Percentiles rank a stretch among this genome's conserved stretches.
Conservation (phyloP, 805 yeast species). For the Suhomyces vadensis region DNA sequence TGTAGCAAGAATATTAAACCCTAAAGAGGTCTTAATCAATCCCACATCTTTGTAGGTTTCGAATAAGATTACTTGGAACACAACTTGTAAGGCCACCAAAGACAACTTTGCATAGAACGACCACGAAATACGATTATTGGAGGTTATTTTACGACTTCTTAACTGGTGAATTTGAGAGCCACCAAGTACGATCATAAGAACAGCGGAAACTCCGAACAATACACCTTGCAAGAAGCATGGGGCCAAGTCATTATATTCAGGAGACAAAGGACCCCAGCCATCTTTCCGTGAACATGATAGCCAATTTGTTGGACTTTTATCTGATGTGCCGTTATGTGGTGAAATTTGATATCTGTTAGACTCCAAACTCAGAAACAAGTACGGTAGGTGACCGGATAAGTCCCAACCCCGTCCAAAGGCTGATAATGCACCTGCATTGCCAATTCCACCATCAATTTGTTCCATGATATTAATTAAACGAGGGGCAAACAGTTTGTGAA, state of each 20-base stretch:
- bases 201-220: constrained; percentile 42
- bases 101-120: constrained; percentile 44
- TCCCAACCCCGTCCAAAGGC: constrained; percentile 3
- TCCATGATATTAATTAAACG: neutral
- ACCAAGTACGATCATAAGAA: constrained; percentile 47
- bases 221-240: constrained; percentile 61
- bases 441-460: constrained; percentile 3
- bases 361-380: neutral
- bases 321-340: neutral
- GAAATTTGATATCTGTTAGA: neutral
- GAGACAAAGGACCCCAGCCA: constrained; percentile 46
- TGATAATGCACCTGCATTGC: neutral
- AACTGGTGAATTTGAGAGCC: constrained; percentile 33
- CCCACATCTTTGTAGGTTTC: constrained; percentile 17
- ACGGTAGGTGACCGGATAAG: constrained; percentile 4
- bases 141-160: constrained; percentile 30
- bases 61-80: constrained; percentile 30
- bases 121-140: constrained; percentile 35
- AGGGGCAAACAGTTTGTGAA: neutral
- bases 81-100: constrained; percentile 40
- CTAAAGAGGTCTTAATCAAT: constrained; percentile 27
- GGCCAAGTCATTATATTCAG: constrained; percentile 52
- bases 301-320: constrained; percentile 13
- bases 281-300: constrained; percentile 34
- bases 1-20: constrained; percentile 41